Conservation (phyloP, 129 eudicot species). For the Oenanthe sinensis region DNA sequence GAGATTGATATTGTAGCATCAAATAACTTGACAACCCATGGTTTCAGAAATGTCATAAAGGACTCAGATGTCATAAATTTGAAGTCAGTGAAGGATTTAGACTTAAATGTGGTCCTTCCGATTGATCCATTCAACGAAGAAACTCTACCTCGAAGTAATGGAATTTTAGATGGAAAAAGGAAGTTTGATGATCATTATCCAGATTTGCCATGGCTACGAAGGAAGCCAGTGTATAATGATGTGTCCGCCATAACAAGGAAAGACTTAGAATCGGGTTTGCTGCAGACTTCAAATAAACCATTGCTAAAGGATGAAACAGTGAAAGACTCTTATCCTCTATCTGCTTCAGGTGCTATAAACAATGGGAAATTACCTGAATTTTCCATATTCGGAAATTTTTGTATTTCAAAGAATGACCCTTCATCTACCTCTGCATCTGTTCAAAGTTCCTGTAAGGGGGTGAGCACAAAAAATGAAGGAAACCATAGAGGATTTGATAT, state of each 20-base stretch:
- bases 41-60: conserved; percentile 27
- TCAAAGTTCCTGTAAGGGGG: not conserved
- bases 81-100: conserved; percentile 46
- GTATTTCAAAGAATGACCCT: conserved; percentile 26
- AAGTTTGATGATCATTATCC: conserved; percentile 28
- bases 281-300: conserved; percentile 12
- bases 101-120: conserved; percentile 52
- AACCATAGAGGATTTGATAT: conserved; percentile 56
- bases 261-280: conserved; percentile 1
- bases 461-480: conserved; percentile 19
- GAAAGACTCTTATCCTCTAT: not conserved
- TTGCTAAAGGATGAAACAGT: conserved; percentile 17
- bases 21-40: conserved; percentile 14
- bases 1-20: conserved; percentile 18
- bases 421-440: conserved; percentile 35
- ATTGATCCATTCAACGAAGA: conserved; percentile 22
- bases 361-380: conserved; percentile 51
- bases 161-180: conserved; percentile 19
- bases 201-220: conserved; percentile 65
- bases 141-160: conserved; percentile 13
- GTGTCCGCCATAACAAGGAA: conserved; percentile 9
- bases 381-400: conserved; percentile 49
- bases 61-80: conserved; percentile 28
- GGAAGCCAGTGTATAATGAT: conserved; percentile 27
- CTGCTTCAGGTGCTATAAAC: conserved; percentile 3